Conservation (phyloP, 2,329 filamentous ascomycete genomes). For the Botrytis hyacinthi region DNA sequence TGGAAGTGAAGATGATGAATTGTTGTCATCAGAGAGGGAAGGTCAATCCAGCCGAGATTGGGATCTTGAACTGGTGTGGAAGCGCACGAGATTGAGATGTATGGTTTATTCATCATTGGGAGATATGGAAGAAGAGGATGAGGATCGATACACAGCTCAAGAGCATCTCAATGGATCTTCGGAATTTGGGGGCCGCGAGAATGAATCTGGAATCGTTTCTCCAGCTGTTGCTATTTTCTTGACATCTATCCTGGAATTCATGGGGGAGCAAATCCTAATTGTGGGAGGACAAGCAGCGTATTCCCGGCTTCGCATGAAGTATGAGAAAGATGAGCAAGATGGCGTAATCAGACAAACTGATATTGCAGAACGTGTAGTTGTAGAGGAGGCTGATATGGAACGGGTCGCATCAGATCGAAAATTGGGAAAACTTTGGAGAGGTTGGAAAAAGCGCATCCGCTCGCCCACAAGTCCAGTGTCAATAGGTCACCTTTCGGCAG, state of each 20-base stretch:
- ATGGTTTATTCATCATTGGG: constrained; percentile 98
- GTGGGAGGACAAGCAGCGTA: constrained; percentile 83
- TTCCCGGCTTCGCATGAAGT: constrained; percentile 59
- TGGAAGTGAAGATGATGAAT: constrained; percentile 71
- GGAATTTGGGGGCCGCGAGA: constrained; percentile 48
- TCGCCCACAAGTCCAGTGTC: constrained; percentile 51
- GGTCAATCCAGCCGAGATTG: constrained; percentile 60
- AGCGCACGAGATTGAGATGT: constrained; percentile 84
- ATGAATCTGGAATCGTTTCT: constrained; percentile 66
- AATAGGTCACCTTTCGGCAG: constrained; percentile 48
- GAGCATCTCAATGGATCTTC: constrained; percentile 65
- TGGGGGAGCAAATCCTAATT: constrained; percentile 88
- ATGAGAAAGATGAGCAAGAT: constrained; percentile 58
- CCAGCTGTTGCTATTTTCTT: constrained; percentile 94
- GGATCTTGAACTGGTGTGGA: constrained; percentile 93
- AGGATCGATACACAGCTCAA: constrained; percentile 82
- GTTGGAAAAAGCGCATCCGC: constrained; percentile 86
- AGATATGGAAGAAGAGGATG: constrained; percentile 96
- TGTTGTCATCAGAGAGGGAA: constrained; percentile 53
- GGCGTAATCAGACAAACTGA: constrained; percentile 47
- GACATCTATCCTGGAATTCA: constrained; percentile 89
- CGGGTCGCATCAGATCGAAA: constrained; percentile 87
- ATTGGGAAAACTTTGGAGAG: constrained; percentile 85
- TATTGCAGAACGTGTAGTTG: constrained; percentile 65
- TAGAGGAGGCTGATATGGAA: constrained; percentile 91